These are phyloP conservation scores for Santalum album DNA, from an alignment of 164 flowering plant genomes.

Conservation along the genomic window DNA sequence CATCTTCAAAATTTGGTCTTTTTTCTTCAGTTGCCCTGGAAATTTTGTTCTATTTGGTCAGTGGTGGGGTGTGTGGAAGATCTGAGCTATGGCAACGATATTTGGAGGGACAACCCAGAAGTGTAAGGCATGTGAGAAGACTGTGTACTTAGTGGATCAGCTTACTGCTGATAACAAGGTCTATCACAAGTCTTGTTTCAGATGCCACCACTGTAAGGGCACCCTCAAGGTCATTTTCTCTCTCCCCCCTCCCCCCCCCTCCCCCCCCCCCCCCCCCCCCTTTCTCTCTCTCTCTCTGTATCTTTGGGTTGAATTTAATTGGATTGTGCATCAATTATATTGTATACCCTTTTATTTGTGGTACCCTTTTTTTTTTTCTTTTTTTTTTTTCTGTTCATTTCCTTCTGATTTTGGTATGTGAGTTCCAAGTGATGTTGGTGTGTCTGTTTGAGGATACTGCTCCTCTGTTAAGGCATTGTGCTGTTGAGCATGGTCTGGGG, in stretches of 20 bases:
- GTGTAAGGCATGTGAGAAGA: constrained; percentile 78
- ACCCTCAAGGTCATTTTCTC: constrained; percentile 53
- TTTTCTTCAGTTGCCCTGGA: not conserved
- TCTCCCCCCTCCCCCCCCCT: not conserved
- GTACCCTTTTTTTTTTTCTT: not conserved
- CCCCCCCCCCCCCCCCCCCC: not conserved
- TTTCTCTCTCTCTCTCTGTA: not conserved
- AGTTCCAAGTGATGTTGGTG: too few species aligned
- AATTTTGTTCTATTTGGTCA: not conserved
- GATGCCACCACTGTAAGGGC: constrained; percentile 85
- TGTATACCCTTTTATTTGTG: too few species aligned
- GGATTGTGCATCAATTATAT: too few species aligned
- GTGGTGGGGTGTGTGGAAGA: not conserved
- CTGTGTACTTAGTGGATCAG: constrained; percentile 78
- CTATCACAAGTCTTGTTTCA: constrained; percentile 81
- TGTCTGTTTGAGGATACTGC: too few species aligned
- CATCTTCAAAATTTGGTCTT: too few species aligned
- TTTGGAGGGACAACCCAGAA: constrained; percentile 81
- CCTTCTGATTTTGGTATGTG: too few species aligned
- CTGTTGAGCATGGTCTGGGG: too few species aligned
- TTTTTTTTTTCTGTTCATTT: too few species aligned
- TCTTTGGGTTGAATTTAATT: not conserved
- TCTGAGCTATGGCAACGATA: constrained; percentile 38
- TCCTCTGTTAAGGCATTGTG: too few species aligned
- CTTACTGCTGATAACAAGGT: constrained; percentile 69